Percentiles rank a stretch among this genome's conserved stretches.
Conservation (phyloP, 129 eudicot species). For the Flaveria sonorensis region DNA sequence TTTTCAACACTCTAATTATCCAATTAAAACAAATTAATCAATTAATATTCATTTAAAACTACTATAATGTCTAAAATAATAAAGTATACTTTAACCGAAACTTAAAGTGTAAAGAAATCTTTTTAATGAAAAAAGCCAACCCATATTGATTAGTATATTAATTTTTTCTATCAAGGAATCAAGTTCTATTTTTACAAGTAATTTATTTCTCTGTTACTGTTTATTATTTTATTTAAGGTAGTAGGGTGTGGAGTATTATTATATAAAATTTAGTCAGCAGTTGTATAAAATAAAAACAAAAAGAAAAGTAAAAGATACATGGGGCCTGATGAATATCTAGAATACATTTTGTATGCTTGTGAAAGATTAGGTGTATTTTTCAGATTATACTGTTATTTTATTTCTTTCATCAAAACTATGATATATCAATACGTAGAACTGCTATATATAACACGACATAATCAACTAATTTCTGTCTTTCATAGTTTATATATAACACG, state of each 20-base stretch:
- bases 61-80: too few species aligned
- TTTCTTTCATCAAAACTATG: too few species aligned
- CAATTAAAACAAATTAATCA: too few species aligned
- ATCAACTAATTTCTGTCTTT: too few species aligned
- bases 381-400: too few species aligned
- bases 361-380: background rate
- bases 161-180: background rate
- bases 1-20: too few species aligned
- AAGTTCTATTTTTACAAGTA: background rate
- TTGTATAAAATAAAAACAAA: background rate
- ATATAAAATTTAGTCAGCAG: background rate
- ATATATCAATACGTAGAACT: too few species aligned
- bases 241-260: slow-evolving; percentile 1
- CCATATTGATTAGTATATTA: background rate
- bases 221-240: background rate
- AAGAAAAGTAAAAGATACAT: background rate
- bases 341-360: background rate
- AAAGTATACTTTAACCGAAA: too few species aligned
- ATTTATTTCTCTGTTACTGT: background rate
- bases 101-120: too few species aligned
- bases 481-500: too few species aligned
- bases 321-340: background rate
- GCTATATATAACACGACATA: too few species aligned
- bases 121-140: background rate
- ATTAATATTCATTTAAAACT: too few species aligned